Evolutionary conservation across 2,329 filamentous ascomycete species (phyloP), one percentile per base, ranked within the genome.

Genomic region (Fusarium sp.): DNA sequence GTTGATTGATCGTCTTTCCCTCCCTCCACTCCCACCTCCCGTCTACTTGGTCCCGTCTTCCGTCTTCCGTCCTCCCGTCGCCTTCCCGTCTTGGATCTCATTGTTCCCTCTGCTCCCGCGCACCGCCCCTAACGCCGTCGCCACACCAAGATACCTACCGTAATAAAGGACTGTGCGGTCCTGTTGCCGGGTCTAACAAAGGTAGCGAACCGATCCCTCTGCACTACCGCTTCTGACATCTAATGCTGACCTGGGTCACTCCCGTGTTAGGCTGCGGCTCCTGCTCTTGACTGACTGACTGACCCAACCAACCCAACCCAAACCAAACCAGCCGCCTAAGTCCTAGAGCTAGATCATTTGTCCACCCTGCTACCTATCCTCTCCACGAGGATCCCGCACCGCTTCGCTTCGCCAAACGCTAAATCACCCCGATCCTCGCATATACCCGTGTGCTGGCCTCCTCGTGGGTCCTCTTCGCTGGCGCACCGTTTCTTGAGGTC

Each of bases 61-160:
- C 70, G 60, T 72, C 72, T 66, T 74, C 72, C 68, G 68, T 67
- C 71, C 56, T 73, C 71, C 63, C 62, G 60, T 69, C 51, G 56
- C 69, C 68, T 70, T 68, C 66, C 66, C 70, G 71, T 50, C 71
- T 71, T 74, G 70, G 62, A 67, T 66, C 65, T 65, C 57, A 53
- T 61, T 71, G 53, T 66, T 59, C 65, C 69, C 69, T 52, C 74
- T 74, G 65, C 72, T 73, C 68, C 73, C 70, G 65, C 68, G 58
- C 72, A 66, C 70, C 61, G 68, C 51, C 60, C 53, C 63, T 65
- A 73, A 23, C 70, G 62, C 70, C 73, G 63, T 74, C 63, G 68
- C 66, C 72, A 62, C 68, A 68, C 65, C 70, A 66, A 56, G 62
- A 64, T 53, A 61, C 54, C 66, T 59, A 57, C 60, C 55, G 54